Evolutionary conservation across 495 filamentous ascomycete species (phyloP).

Genomic region (Penicillium odoratum): DNA sequence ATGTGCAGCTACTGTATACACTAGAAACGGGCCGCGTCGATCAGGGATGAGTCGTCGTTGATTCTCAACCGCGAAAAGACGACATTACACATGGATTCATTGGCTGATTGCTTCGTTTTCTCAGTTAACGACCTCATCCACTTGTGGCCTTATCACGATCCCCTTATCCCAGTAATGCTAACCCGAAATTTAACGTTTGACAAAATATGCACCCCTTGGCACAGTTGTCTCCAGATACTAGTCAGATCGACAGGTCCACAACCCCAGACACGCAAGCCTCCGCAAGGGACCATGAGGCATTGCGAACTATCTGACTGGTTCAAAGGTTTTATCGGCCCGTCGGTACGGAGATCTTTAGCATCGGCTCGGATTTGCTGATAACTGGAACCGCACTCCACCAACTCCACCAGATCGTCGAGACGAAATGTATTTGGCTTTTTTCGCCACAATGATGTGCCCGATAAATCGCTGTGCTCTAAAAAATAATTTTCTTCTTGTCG

Average conservation of each 20-base stretch:
- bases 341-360: not conserved
- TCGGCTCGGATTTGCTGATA: slow-evolving; percentile 5
- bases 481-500: not conserved
- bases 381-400: slow-evolving; percentile 12
- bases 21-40: slow-evolving; percentile 12
- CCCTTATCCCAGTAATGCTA: not conserved
- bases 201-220: slow-evolving; percentile 14
- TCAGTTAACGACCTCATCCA: not conserved
- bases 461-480: slow-evolving; percentile 1
- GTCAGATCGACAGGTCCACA: slow-evolving; percentile 1
- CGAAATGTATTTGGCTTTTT: slow-evolving; percentile 16
- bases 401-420: slow-evolving; percentile 15
- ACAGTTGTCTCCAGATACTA: not conserved
- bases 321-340: not conserved
- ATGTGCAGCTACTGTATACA: slow-evolving; percentile 2
- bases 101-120: no score
- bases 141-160: not conserved
- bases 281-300: slow-evolving; percentile 10
- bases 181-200: not conserved
- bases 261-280: slow-evolving; percentile 15
- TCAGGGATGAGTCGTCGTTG: not conserved
- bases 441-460: slow-evolving; percentile 22
- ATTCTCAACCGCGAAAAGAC: no score
- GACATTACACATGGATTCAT: no score
- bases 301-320: not conserved